Evolutionary conservation across 75 land plant genomes (phyloP).

Genomic region (Ceratopteris richardii): DNA sequence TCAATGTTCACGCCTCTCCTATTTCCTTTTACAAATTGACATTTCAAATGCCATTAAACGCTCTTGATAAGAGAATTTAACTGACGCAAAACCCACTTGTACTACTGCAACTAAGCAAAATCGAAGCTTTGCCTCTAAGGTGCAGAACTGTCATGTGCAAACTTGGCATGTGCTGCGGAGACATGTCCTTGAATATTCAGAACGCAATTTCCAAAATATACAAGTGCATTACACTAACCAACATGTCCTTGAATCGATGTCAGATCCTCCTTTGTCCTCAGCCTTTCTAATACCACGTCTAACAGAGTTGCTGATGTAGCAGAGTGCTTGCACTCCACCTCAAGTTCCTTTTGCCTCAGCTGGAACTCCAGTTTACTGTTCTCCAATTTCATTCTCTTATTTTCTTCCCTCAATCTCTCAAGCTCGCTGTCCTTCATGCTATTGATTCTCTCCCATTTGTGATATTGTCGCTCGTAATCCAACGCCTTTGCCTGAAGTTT

Average conservation of each 20-base stretch:
- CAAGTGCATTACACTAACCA: no score
- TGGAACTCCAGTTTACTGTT: conserved; percentile 40
- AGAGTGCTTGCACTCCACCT: conserved; percentile 19
- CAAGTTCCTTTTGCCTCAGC: conserved; percentile 52
- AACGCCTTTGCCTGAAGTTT: conserved; percentile 32
- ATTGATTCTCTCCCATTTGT: conserved; percentile 46
- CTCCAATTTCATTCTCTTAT: conserved; percentile 49
- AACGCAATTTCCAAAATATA: no score
- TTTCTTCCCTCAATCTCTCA: conserved; percentile 43
- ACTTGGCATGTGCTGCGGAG: no score
- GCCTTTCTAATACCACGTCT: background rate
- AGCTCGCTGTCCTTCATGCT: conserved; percentile 43
- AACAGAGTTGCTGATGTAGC: conserved; percentile 7
- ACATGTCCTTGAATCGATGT: background rate
- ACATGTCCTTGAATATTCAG: no score
- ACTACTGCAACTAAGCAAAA: no score
- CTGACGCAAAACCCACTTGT: no score
- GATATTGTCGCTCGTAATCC: conserved; percentile 41
- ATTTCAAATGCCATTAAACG: no score
- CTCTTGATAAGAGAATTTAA: no score
- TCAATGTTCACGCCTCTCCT: no score
- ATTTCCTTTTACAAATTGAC: no score
- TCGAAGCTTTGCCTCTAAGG: no score
- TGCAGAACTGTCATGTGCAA: no score
- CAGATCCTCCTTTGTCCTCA: background rate